Evolutionary conservation across 805 yeast species (phyloP), one percentile per base, ranked within the genome.

Genomic region (Sungouiella blattae): DNA sequence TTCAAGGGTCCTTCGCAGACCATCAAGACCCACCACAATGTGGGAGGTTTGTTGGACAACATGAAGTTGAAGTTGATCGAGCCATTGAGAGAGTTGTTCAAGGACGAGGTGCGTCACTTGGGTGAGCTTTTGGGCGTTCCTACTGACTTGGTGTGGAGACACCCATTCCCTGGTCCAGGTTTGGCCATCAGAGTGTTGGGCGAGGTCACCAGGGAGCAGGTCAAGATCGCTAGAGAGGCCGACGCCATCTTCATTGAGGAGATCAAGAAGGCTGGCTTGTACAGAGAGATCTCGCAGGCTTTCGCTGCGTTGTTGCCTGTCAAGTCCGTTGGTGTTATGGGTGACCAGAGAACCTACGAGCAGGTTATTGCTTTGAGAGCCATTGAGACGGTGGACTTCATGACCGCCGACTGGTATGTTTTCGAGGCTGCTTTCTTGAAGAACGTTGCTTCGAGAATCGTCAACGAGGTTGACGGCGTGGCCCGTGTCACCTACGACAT

Each of bases 101-200:
- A 93, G 71, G 99, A 93, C 64, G 99, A 93, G 75, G 99, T 93
- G 40, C 87, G 99, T 68, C 86, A 83, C 53, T 73, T 93, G 51
- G 99, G 99, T 68, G 87, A 87, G 71, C 69, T 93, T 35, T 71
- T 93, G 70, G 96, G 96, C 33, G 91, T 93, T 53, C 94, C 97
- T 23, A 93, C 87, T 58, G 98, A 93, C 53, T 77, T 93, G 52
- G 98, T 93, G 50, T 91, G 98, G 98, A 87, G 99, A 76, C 99
- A 93, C 63, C 99, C 99, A 39, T 93, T 93, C 95, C 99, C 99
- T 55, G 99, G 99, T 62, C 99, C 99, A 62, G 99, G 99, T 73
- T 85, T 93, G 60, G 99, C 97, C 52, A 93, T 93, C 64, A 83
- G 99, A 69, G 94, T 93, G 37, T 73, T 93, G 32, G 99, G 99